A percentile compares a stretch with the other conserved stretches of the same genome.
phyloP scores from a whole-genome alignment of 2,329 filamentous ascomycete species.

The Hymenoscyphus albidus region DNA sequence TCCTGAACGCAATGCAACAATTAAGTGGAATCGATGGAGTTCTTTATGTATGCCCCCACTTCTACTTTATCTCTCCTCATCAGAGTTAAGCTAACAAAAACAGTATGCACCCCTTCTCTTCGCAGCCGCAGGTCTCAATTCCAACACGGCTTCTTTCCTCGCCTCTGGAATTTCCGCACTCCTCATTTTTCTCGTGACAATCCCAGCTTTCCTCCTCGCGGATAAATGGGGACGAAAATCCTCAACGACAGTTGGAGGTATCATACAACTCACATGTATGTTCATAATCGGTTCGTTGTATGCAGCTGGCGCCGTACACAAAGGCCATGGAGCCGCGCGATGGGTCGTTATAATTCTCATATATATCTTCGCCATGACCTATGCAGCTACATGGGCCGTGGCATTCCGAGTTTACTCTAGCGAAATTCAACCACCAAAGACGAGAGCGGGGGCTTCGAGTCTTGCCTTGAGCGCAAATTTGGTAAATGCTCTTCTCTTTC shows the following conservation, averaged over 20 bases:
- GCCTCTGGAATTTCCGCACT: constrained; percentile 57
- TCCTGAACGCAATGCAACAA: constrained; percentile 57
- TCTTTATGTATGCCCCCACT: constrained; percentile 46
- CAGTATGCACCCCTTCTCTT: constrained; percentile 59
- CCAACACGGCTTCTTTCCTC: constrained; percentile 50
- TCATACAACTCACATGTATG: constrained; percentile 47
- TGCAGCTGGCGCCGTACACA: constrained; percentile 42
- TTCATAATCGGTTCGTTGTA: constrained; percentile 51
- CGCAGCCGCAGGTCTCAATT: constrained; percentile 52
- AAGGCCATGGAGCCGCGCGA: constrained; percentile 37
- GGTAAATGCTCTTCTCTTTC: constrained; percentile 19
- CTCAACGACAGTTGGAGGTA: constrained; percentile 49
- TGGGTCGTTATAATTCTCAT: constrained; percentile 49
- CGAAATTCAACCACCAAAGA: constrained; percentile 53
- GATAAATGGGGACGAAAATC: constrained; percentile 48
- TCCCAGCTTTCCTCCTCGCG: constrained; percentile 51
- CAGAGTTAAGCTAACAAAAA: neutral
- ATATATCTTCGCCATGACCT: constrained; percentile 46
- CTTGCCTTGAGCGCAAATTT: constrained; percentile 45
- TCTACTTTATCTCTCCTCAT: neutral
- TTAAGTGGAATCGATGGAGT: constrained; percentile 60
- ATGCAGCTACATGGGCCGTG: constrained; percentile 49
- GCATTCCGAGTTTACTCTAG: constrained; percentile 51
- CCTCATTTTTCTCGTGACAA: constrained; percentile 50
- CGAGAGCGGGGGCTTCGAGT: constrained; percentile 49